Percentiles rank a stretch among this genome's conserved stretches.
Conservation (phyloP, 768 basidiomycete genomes). For the Boletus sp. region DNA sequence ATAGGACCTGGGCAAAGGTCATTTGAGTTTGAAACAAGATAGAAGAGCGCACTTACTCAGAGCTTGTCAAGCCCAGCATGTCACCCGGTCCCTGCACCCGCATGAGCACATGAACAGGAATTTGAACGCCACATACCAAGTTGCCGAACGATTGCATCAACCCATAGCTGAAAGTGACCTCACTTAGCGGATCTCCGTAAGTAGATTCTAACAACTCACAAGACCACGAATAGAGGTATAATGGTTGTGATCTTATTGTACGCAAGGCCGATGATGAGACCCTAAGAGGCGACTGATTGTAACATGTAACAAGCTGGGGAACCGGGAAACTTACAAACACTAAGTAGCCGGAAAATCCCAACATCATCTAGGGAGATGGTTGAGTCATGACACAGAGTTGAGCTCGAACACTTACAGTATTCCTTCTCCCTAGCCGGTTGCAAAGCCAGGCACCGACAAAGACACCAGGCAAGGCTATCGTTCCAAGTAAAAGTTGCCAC, state of each 20-base stretch:
- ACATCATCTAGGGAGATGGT: conserved; percentile 48
- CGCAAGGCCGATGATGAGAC: conserved; percentile 55
- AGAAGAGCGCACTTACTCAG: conserved; percentile 46
- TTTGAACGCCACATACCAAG: conserved; percentile 37
- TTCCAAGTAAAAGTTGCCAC: conserved; percentile 64
- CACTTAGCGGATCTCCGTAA: conserved; percentile 1
- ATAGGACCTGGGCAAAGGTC: conserved; percentile 44
- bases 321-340: conserved; percentile 45
- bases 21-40: neutral
- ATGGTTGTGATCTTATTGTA: conserved; percentile 65
- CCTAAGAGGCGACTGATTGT: conserved; percentile 17
- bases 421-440: conserved; percentile 54
- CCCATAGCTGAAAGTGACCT: conserved; percentile 48
- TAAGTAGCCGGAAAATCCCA: conserved; percentile 68
- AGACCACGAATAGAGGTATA: conserved; percentile 63
- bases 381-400: conserved; percentile 2
- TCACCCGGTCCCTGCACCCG: conserved; percentile 61
- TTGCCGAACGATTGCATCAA: conserved; percentile 75
- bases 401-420: conserved; percentile 41
- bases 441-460: conserved; percentile 49
- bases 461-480: conserved; percentile 62
- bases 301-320: neutral
- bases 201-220: conserved; percentile 40
- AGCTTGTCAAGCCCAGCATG: conserved; percentile 65
- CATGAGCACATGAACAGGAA: conserved; percentile 9